These are phyloP conservation scores for Stemphylium vesicarium DNA, from an alignment of 2,329 filamentous ascomycete species.

Conservation along the genomic window DNA sequence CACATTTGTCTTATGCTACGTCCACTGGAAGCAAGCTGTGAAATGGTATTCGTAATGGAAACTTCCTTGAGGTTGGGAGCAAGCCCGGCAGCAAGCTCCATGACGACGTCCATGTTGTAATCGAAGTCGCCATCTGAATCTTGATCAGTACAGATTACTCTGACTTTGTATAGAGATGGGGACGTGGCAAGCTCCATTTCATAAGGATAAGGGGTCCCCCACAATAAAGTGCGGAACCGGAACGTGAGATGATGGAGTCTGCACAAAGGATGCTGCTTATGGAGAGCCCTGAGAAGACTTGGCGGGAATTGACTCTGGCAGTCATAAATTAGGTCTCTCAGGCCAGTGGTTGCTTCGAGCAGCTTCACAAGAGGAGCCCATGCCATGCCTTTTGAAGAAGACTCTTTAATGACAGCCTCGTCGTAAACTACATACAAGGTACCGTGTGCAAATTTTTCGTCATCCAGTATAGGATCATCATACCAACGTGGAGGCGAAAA, in stretches of 20 bases:
- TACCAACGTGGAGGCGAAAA: too few species aligned
- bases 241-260: conserved; percentile 30
- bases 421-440: not conserved
- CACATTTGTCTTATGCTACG: not conserved
- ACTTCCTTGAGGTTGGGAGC: conserved; percentile 31
- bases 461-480: too few species aligned
- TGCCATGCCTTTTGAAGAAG: conserved; percentile 24
- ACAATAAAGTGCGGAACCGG: conserved; percentile 25
- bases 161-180: too few species aligned
- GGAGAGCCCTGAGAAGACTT: conserved; percentile 14
- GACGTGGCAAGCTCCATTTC: conserved; percentile 33
- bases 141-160: too few species aligned
- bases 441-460: too few species aligned
- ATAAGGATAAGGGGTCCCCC: conserved; percentile 27
- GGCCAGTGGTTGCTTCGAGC: conserved; percentile 14
- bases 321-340: conserved; percentile 28
- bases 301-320: conserved; percentile 29
- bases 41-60: conserved; percentile 4
- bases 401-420: conserved; percentile 23
- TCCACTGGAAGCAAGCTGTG: not conserved
- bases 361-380: conserved; percentile 27
- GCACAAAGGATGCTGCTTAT: conserved; percentile 22
- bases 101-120: too few species aligned
- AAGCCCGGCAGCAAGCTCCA: too few species aligned
- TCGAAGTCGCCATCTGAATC: too few species aligned